Conservation (phyloP, 306 rosid genomes). For the Rosa persica region DNA sequence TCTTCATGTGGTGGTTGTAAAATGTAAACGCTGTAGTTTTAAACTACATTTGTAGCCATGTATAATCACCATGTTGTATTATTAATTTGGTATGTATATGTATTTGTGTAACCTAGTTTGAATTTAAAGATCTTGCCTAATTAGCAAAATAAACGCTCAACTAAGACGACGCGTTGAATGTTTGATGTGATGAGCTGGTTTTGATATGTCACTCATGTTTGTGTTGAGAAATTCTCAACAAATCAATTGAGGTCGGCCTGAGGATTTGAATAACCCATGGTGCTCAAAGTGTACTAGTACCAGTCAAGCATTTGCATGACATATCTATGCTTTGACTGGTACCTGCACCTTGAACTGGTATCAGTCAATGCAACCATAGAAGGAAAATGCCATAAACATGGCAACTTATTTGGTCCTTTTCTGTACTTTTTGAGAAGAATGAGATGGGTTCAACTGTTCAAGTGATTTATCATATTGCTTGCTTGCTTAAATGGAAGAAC, state of each 20-base stretch:
- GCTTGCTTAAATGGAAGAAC: too few relatives aligned
- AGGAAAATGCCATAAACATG: not conserved
- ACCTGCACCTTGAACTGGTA: too few relatives aligned
- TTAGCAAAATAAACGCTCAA: not conserved
- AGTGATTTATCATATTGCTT: too few relatives aligned
- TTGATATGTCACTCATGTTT: not conserved
- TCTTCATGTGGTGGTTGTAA: not conserved
- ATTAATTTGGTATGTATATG: not conserved
- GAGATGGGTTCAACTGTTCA: too few relatives aligned
- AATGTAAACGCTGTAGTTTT: not conserved
- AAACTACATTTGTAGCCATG: not conserved
- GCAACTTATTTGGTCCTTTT: not conserved
- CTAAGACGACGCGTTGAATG: not conserved
- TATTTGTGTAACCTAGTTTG: not conserved
- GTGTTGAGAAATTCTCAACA: not conserved
- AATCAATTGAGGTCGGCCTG: not conserved
- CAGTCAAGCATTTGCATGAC: too few relatives aligned
- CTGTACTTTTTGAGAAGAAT: too few relatives aligned
- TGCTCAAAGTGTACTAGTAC: not conserved
- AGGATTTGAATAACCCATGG: not conserved
- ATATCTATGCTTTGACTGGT: too few relatives aligned
- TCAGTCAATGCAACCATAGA: not conserved
- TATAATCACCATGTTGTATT: not conserved
- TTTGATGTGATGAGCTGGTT: not conserved
- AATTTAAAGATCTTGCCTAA: not conserved